phyloP scores from a whole-genome alignment of 2,329 filamentous ascomycete genomes.

The Colletotrichum orchidophilum region DNA sequence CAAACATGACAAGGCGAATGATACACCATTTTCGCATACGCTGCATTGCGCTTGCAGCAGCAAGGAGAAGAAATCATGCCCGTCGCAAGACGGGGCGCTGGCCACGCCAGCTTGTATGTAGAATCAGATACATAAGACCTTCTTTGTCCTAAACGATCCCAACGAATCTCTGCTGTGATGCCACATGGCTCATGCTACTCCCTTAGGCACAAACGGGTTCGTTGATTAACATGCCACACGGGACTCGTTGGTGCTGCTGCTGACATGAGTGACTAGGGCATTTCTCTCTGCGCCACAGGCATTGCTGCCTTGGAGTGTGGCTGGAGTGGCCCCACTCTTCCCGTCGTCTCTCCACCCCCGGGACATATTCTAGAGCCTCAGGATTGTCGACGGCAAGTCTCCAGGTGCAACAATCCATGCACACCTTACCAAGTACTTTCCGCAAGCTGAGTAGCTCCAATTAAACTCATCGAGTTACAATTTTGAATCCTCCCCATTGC shows the following conservation, averaged over 20 bases:
- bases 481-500: too few species aligned
- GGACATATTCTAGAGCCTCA: neutral
- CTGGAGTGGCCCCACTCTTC: neutral
- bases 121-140: constrained; percentile 18
- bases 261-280: neutral
- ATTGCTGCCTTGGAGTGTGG: neutral
- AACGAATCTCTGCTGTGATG: neutral
- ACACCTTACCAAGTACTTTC: too few species aligned
- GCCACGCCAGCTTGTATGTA: constrained; percentile 24
- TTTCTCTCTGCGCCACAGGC: neutral
- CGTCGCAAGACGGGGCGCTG: constrained; percentile 15
- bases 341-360: neutral
- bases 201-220: too few species aligned
- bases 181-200: too few species aligned
- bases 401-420: neutral
- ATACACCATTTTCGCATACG: constrained; percentile 27
- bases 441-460: too few species aligned
- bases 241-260: neutral
- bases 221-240: too few species aligned
- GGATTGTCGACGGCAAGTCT: neutral
- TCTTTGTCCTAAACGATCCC: neutral
- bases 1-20: constrained; percentile 26
- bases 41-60: constrained; percentile 16
- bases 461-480: neutral
- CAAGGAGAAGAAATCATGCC: constrained; percentile 1